A percentile compares a stretch with the other conserved stretches of the same genome.
Evolutionary conservation across 345 rosid species (phyloP).

Genomic region (Rhizophora mangle): DNA sequence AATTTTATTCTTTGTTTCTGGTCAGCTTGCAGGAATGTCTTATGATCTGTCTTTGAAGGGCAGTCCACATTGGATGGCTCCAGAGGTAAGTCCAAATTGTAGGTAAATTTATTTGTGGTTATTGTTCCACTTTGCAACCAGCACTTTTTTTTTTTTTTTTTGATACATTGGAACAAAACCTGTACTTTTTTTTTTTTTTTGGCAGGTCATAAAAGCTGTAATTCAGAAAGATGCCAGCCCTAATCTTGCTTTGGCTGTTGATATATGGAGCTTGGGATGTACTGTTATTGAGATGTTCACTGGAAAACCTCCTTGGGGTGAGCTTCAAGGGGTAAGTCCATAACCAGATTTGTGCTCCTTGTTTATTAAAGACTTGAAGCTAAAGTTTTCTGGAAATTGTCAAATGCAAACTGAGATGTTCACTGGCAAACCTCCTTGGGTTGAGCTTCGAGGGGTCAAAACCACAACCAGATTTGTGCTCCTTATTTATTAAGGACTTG

Average conservation of each 20-base stretch:
- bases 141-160: neutral
- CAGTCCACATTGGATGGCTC: slow-evolving; percentile 87
- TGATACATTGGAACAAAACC: no score
- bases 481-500: neutral
- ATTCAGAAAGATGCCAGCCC: slow-evolving; percentile 43
- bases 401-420: no score
- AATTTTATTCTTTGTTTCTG: slow-evolving; percentile 9
- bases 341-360: neutral
- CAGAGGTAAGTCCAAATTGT: slow-evolving; percentile 47
- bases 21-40: slow-evolving; percentile 52
- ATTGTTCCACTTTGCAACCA: slow-evolving; percentile 1
- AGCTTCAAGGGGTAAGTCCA: slow-evolving; percentile 60
- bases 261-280: slow-evolving; percentile 77
- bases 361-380: neutral
- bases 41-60: slow-evolving; percentile 64
- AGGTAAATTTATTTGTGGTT: neutral
- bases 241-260: slow-evolving; percentile 66
- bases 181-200: neutral
- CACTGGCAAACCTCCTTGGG: no score
- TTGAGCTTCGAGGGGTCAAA: slow-evolving; percentile 46
- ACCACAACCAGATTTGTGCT: neutral
- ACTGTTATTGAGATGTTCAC: slow-evolving; percentile 63
- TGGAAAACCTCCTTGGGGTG: slow-evolving; percentile 73
- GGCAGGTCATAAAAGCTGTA: slow-evolving; percentile 51
- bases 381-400: neutral